A percentile compares a stretch with the other conserved stretches of the same genome.
phyloP scores from a whole-genome alignment of 352 stramenopile species.

The Globisporangium irregulare region DNA sequence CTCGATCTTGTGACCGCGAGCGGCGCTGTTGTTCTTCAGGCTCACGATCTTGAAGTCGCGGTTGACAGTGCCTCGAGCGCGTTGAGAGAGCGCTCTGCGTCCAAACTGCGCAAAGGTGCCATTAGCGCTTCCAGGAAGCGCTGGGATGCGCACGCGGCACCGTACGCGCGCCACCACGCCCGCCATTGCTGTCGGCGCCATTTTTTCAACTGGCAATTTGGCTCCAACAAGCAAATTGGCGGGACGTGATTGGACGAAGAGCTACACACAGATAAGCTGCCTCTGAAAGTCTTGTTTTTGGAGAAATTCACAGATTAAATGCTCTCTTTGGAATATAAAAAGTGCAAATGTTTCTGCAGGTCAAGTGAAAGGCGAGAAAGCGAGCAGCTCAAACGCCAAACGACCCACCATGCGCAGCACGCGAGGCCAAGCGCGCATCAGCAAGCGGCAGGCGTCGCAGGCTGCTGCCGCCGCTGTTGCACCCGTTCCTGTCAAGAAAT shows the following conservation, averaged over 20 bases:
- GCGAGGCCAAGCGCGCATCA: slow-evolving; percentile 11
- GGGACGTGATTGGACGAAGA: not conserved
- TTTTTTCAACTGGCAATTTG: not conserved
- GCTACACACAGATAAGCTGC: not conserved
- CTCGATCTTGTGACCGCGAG: slow-evolving; percentile 10
- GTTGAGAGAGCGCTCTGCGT: not conserved
- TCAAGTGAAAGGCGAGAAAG: slow-evolving; percentile 4
- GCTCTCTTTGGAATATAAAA: not conserved
- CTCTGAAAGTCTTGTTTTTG: not conserved
- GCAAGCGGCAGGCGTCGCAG: slow-evolving; percentile 7
- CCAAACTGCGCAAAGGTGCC: not conserved
- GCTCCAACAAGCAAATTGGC: not conserved
- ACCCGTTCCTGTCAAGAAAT: not conserved
- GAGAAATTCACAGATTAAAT: not conserved
- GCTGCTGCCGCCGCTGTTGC: not conserved
- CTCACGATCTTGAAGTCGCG: slow-evolving; percentile 12
- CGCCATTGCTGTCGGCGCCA: not conserved
- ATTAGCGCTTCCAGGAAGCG: not conserved
- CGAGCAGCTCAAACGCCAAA: not conserved
- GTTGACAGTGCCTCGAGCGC: not conserved
- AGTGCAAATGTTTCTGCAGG: not conserved
- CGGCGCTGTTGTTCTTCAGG: slow-evolving; percentile 6
- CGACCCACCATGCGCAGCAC: slow-evolving; percentile 13
- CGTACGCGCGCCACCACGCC: not conserved
- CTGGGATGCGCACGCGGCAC: not conserved